These are phyloP conservation scores for Exophiala aquamarina DNA, from an alignment of 2,329 filamentous ascomycete species.

Conservation along the genomic window DNA sequence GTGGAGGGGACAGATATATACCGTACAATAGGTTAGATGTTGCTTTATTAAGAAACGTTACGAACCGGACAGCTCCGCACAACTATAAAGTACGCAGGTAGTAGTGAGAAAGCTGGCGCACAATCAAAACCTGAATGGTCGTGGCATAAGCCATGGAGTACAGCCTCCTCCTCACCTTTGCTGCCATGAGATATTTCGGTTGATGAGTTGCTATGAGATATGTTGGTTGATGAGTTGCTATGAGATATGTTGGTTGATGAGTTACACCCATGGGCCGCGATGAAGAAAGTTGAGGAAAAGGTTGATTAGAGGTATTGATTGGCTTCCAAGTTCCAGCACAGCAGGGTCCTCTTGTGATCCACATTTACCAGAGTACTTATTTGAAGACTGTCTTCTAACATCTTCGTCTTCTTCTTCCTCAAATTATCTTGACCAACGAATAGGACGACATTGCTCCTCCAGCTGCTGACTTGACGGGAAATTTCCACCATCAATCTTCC, in stretches of 20 bases:
- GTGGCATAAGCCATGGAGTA: not conserved
- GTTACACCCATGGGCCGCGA: constrained; percentile 5
- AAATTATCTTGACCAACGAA: constrained; percentile 8
- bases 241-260: not conserved
- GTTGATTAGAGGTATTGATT: constrained; percentile 8
- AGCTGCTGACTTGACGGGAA: constrained; percentile 7
- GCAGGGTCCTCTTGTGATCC: constrained; percentile 10
- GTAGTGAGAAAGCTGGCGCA: not conserved
- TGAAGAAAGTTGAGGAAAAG: constrained; percentile 8
- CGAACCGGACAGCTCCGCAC: not conserved
- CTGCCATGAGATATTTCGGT: not conserved
- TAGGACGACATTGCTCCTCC: constrained; percentile 3
- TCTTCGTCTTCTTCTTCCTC: constrained; percentile 8
- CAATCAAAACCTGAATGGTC: not conserved
- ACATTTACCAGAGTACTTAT: constrained; percentile 7
- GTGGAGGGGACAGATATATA: too few relatives aligned
- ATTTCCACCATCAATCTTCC: constrained; percentile 8
- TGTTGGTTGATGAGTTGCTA: not conserved
- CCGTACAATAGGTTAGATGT: not conserved
- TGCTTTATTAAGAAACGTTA: not conserved
- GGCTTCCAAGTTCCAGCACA: constrained; percentile 8
- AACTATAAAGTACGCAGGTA: not conserved
- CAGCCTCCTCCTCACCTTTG: not conserved
- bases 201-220: not conserved
- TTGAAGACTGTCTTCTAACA: constrained; percentile 8